These are phyloP conservation scores for Rhodotorula sp. DNA, from an alignment of 1,284 basidiomycete genomes.

Conservation along the genomic window DNA sequence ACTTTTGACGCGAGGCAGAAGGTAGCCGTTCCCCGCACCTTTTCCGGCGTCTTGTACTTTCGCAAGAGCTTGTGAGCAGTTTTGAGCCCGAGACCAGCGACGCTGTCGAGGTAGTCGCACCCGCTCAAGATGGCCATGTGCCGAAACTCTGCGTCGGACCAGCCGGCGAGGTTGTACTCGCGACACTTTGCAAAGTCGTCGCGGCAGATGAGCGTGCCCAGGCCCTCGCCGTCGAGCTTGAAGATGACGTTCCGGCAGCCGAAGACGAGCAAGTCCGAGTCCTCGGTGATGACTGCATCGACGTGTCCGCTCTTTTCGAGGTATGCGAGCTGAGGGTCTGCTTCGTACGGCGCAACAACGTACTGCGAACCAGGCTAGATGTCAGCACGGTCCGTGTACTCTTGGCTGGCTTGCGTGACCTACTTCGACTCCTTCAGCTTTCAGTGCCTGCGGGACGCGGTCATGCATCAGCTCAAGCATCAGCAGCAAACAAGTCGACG, in stretches of 20 bases:
- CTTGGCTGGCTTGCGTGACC: not conserved
- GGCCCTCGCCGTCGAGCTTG: conserved; percentile 78
- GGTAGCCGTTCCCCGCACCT: conserved; percentile 53
- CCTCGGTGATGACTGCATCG: conserved; percentile 93
- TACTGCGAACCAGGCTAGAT: conserved; percentile 55
- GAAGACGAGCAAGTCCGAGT: conserved; percentile 96
- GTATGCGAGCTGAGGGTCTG: conserved; percentile 94
- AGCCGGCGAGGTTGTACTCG: conserved; percentile 77
- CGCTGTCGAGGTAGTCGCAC: conserved; percentile 75
- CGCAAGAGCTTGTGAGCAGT: conserved; percentile 82
- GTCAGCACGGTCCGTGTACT: not conserved
- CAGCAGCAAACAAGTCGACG: no score
- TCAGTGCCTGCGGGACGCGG: conserved; percentile 63
- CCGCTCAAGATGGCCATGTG: conserved; percentile 79
- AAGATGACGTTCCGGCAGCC: conserved; percentile 75
- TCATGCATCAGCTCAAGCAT: not conserved
- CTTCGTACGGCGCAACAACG: conserved; percentile 97
- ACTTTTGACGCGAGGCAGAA: no score
- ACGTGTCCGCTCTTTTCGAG: conserved; percentile 80
- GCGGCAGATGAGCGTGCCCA: conserved; percentile 77
- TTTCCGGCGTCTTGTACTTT: conserved; percentile 82
- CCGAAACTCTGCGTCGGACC: conserved; percentile 86
- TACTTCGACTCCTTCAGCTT: conserved; percentile 64
- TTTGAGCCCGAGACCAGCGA: conserved; percentile 59
- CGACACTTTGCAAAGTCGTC: conserved; percentile 70